A percentile compares a stretch with the other conserved stretches of the same genome.
These are phyloP conservation scores for Phytophthora litchii DNA, from an alignment of 352 stramenopile genomes.

Conservation along the genomic window DNA sequence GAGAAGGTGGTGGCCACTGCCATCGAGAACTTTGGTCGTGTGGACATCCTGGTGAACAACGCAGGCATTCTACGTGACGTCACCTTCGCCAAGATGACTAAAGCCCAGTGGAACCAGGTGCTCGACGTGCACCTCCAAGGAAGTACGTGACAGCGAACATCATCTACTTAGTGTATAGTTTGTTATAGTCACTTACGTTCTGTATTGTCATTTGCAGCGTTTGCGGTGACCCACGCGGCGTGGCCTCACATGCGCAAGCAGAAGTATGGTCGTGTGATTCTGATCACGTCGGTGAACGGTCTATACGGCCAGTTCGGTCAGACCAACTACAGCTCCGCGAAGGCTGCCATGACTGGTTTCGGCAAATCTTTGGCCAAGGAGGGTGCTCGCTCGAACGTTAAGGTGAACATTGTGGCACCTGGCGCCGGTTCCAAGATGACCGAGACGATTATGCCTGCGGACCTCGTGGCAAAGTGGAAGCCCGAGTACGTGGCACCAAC, in stretches of 20 bases:
- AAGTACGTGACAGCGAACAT: no score
- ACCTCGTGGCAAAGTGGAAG: constrained; percentile 85
- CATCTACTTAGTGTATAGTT: no score
- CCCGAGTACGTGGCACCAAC: constrained; percentile 90
- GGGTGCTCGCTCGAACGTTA: constrained; percentile 81
- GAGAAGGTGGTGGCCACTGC: constrained; percentile 82
- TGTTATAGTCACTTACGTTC: background rate
- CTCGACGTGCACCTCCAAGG: constrained; percentile 86
- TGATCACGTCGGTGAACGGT: constrained; percentile 86
- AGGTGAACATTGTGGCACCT: constrained; percentile 89
- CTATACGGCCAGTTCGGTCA: constrained; percentile 93
- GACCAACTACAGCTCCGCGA: constrained; percentile 91
- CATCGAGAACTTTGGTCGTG: constrained; percentile 69
- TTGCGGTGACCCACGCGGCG: constrained; percentile 81
- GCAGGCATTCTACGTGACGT: constrained; percentile 94
- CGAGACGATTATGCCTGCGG: constrained; percentile 79
- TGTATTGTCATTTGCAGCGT: constrained; percentile 39
- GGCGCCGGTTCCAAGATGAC: constrained; percentile 90
- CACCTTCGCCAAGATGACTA: constrained; percentile 90
- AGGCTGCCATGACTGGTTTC: constrained; percentile 93
- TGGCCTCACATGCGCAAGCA: constrained; percentile 91
- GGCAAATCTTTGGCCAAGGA: constrained; percentile 92
- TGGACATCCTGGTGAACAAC: constrained; percentile 93
- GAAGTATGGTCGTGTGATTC: constrained; percentile 90
- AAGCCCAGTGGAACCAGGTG: constrained; percentile 88